Evolutionary conservation across 192 early-diverging fungal genomes (phyloP), one percentile per base, ranked within the genome.

Genomic region (Dispira simplex): DNA sequence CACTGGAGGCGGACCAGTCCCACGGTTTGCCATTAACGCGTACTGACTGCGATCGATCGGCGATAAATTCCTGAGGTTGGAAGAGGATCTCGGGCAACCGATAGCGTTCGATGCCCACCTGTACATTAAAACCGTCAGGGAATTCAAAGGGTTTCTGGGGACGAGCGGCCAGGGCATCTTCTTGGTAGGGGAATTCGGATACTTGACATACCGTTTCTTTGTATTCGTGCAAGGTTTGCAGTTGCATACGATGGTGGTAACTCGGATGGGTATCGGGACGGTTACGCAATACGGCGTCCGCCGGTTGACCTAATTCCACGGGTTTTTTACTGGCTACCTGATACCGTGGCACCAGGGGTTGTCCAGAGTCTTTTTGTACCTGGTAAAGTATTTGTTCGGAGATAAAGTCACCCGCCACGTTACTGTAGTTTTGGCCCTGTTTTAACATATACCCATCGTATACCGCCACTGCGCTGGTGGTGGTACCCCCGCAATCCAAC

Each of bases 381-480:
- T 78, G 73, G 46, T 80, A 71, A n/a, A 81, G 65, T 11, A 91
- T 84, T 70, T 92, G 87, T 28, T 81, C 67, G 11, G 90, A 88
- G 0, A 98, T 65, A 14, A 87, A 75, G 70, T 96, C 86, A 51
- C 95, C 97, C 54, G 81, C 95, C 60, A 92, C 63, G 18, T 79
- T 70, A 65, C 89, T 83, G 47, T 56, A 56, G 54, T 14, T 25
- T 56, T 56, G 54, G 1, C 54, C 54, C 75, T 97, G 95, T 67
- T 91, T 93, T 46, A 99, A 71, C 18, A 93, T 91, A 69, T 86
- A 98, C 43, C 97, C 97, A 68, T 99, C 97, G 67, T 86, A 89
- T 14, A 99, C 97, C n/a, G 97, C 93, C 4, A 92, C 87, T 9
- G 85, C 92, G 65, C 90, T 95, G 0, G 92, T 90, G 55, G 77